Evolutionary conservation across 192 early-diverging fungal genomes (phyloP), one percentile per base, ranked within the genome.

Genomic region (Backusella tuberculispora): DNA sequence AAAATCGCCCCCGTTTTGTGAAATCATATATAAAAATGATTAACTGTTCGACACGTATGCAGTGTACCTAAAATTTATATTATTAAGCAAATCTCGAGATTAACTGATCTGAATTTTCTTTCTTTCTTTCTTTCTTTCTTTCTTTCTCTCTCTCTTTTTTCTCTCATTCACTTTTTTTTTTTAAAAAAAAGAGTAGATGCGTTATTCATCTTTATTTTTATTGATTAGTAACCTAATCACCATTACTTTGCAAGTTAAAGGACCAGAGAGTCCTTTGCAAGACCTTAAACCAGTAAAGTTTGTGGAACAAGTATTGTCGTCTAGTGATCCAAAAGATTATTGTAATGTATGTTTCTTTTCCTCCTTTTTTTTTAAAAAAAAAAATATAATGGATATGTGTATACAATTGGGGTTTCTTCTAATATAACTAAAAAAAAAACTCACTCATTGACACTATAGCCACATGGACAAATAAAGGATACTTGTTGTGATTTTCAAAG

Each of bases 401-500:
- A 56, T 56, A 56, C n/a, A 7, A 56, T 7, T 4, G 6, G 1
- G 19, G 53, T 56, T 56, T 21, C 24, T 34, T 4, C 24, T 3
- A 17, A 17, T 53, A 2, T 19, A 15, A 21, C 6, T 7, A 53
- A 21, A 15, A 21, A 53, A 21, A 15, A 21, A 53, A 19, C 50
- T 6, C 7, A 7, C n/a, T 19, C n/a, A 21, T 19, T 53, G 17
- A n/a, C 19, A 19, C 13, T 26, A 17, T 79, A 88, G 86, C 86
- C 87, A 12, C 79, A 76, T 12, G 90, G 87, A 40, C 43, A 79
- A 63, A 91, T 91, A 34, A 85, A 84, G 24, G 91, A 91, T 74
- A 81, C 88, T 10, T 88, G 85, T 29, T 93, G 92, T 80, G 89
- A 90, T 80, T 94, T 89, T 75, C 89, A 92, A 70, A 85, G 88